A percentile compares a stretch with the other conserved stretches of the same genome.
phyloP scores from a whole-genome alignment of 129 eudicot species.

The Flaveria ramosissima region DNA sequence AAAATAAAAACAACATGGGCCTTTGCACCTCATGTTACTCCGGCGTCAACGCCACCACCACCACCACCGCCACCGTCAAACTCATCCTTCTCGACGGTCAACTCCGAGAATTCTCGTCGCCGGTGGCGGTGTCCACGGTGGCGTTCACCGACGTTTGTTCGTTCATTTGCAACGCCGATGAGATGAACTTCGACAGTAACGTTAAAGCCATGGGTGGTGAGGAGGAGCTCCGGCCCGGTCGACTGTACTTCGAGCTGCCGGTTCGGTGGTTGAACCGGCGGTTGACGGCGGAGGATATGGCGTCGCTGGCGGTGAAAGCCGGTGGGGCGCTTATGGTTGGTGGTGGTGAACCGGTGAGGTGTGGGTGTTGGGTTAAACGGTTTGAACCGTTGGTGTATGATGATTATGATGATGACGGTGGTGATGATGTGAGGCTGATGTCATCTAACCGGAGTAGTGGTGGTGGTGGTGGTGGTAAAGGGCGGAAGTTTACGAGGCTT shows the following conservation, averaged over 20 bases:
- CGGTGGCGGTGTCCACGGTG: conserved; percentile 36
- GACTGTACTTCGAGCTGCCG: conserved; percentile 57
- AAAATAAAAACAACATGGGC: conserved; percentile 30
- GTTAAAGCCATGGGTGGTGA: conserved; percentile 42
- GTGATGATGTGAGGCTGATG: background rate
- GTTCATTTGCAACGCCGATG: conserved; percentile 60
- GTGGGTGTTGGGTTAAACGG: conserved; percentile 40
- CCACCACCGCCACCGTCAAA: conserved; percentile 36
- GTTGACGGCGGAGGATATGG: conserved; percentile 56
- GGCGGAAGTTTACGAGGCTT: conserved; percentile 29
- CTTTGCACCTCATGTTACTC: conserved; percentile 43
- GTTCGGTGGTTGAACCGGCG: conserved; percentile 31
- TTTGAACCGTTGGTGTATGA: conserved; percentile 32
- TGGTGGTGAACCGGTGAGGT: conserved; percentile 13
- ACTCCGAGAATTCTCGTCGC: conserved; percentile 39
- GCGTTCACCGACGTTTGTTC: background rate
- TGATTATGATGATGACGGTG: conserved; percentile 18
- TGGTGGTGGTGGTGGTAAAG: conserved; percentile 17
- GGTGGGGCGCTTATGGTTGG: conserved; percentile 32
- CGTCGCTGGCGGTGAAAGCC: conserved; percentile 55
- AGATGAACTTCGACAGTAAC: conserved; percentile 47
- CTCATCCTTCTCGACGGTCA: conserved; percentile 45
- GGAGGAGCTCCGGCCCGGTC: conserved; percentile 48
- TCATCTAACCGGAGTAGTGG: conserved; percentile 15
- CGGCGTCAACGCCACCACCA: conserved; percentile 16